Evolutionary conservation across 371 early-diverging fungal genomes (phyloP), one percentile per base, ranked within the genome.

Genomic region (Ordospora pajunii): DNA sequence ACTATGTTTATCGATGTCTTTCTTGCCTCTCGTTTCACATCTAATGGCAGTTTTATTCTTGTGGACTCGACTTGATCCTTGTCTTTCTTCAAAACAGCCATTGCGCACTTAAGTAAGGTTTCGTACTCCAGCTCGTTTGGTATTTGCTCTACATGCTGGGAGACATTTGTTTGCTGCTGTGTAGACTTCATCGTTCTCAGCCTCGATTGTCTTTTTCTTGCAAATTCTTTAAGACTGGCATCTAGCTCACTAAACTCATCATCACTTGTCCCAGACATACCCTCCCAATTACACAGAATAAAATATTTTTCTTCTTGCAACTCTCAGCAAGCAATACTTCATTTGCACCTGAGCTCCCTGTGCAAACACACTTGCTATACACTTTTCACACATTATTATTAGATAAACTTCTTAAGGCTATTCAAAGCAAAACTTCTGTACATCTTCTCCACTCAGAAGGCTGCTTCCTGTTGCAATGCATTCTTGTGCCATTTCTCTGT

Each of bases 401-500:
- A 32, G 32, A 32, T 5, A 32, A 32, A 32, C 32, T 2, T 32
- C 5, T 32, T 32, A 5, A 2, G 5, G 32, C 32, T 14, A 58
- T 14, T 58, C 58, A 58, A 58, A 58, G 14, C 12, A 11, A 73
- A 48, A 64, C 2, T 7, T 10, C 48, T 73, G 23, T n/a, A 72
- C 37, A 17, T 71, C 67, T 1, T 71, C 49, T 40, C 21, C 71
- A 42, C 44, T 51, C 17, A 77, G 43, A 43, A 64, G 65, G 23
- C 64, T 52, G 8, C 48, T 63, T 43, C 68, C 73, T 52, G 54
- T 44, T 19, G 50, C 68, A 40, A 27, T 48, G 14, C 65, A 52
- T 51, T 52, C 43, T 81, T 96, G 96, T 0, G 96, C 95, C 93
- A 97, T 96, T 14, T 89, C 86, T 78, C 93, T 88, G 80, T 94